Evolutionary conservation across 148 eudicot genomes (phyloP), one percentile per base, ranked within the genome.

Genomic region (Silene conica): DNA sequence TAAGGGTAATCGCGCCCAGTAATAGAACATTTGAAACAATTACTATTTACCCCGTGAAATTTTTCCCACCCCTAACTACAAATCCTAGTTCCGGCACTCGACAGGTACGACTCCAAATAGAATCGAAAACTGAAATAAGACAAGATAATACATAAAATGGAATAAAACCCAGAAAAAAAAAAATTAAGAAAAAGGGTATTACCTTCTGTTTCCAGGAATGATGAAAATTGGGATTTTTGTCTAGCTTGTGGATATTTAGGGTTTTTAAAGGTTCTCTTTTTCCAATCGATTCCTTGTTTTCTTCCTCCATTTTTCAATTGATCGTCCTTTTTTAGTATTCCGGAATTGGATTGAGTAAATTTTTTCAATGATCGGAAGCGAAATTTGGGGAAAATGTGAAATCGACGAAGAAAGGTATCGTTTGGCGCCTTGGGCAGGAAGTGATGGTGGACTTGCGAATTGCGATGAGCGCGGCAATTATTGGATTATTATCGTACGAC

Each of bases 151-250:
- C 13, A 63, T 28, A 31, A 69, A 71, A 1, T 2, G 26, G 21
- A 5, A 22, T 1, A 26, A 28, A 77, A 19, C 31, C 26, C 69
- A 71, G 63, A 70, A 72, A 68, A 26, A 13, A 18, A 73, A 26
- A 13, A 18, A 73, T 8, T 5, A 23, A n/a, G 11, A 45, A 41
- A 67, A 41, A 16, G 70, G 55, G 15, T 20, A 12, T 50, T 48
- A 90, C 94, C 89, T 90, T 90, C 12, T 81, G 38, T 75, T 87
- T 93, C 96, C 94, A 90, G 31, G 80, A 78, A 41, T 81, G 63
- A 79, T 72, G 79, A 72, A 72, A 74, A 63, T 67, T 76, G 71
- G 43, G 14, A 71, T 71, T 77, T 78, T 74, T 81, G 43, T 81
- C 74, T 48, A 81, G 84, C 28, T 80, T 83, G 67, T 83, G 74